Conservation (phyloP, 306 rosid species). For the Acacia acuminata region DNA sequence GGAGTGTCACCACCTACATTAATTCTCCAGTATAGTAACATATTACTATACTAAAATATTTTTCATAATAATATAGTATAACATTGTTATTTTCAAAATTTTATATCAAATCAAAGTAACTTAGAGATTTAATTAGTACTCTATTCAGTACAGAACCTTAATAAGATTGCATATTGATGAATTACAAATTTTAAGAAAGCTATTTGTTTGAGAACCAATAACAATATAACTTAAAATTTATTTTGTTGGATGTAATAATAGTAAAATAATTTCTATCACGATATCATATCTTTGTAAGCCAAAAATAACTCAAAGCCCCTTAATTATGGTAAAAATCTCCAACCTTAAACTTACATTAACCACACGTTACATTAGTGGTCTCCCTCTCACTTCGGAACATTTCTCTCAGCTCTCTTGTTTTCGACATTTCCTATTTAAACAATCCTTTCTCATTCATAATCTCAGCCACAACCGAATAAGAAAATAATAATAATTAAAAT, state of each 20-base stretch:
- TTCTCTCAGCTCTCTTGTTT: neutral
- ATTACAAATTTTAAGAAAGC: neutral
- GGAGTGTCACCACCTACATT: too few relatives aligned
- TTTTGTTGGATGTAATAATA: neutral
- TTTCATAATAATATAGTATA: too few relatives aligned
- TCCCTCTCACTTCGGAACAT: neutral
- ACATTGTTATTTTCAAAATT: too few relatives aligned
- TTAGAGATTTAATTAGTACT: too few relatives aligned
- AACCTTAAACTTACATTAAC: neutral
- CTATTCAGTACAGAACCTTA: too few relatives aligned
- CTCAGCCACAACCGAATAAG: neutral
- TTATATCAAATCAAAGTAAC: too few relatives aligned
- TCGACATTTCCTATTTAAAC: neutral
- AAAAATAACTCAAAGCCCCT: neutral
- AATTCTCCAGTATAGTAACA: too few relatives aligned
- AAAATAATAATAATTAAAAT: neutral
- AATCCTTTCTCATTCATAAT: neutral
- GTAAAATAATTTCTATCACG: neutral
- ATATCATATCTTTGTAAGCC: neutral
- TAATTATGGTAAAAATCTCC: neutral
- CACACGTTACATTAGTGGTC: neutral
- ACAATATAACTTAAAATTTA: too few relatives aligned
- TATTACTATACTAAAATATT: too few relatives aligned
- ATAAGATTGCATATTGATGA: neutral
- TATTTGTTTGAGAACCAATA: too few relatives aligned